These are phyloP conservation scores for Cadophora luteo-olivacea DNA, from an alignment of 2,329 filamentous ascomycete species.

Conservation along the genomic window DNA sequence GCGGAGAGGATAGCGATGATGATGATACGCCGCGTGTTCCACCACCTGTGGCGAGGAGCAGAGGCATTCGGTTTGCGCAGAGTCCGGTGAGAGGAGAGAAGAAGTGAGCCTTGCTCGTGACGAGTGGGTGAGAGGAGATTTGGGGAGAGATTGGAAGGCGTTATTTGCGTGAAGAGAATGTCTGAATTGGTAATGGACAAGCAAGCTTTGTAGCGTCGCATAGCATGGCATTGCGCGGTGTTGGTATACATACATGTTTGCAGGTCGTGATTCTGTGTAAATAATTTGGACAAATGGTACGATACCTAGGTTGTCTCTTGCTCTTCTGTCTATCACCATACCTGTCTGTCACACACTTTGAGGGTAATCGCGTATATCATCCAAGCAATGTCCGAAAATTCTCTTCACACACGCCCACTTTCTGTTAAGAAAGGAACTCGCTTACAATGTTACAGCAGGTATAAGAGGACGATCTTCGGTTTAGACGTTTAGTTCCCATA, in stretches of 20 bases:
- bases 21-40: slow-evolving; percentile 43
- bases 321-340: too few relatives aligned
- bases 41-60: slow-evolving; percentile 36
- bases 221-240: neutral
- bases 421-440: too few relatives aligned
- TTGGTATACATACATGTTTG: slow-evolving; percentile 1
- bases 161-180: neutral
- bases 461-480: too few relatives aligned
- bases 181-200: neutral
- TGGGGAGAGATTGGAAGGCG: too few relatives aligned
- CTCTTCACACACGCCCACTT: too few relatives aligned
- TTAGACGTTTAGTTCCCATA: too few relatives aligned
- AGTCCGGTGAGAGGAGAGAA: slow-evolving; percentile 42
- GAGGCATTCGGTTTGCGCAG: slow-evolving; percentile 45
- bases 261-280: neutral
- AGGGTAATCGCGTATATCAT: too few relatives aligned
- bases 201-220: slow-evolving; percentile 1
- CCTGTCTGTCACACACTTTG: too few relatives aligned
- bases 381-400: too few relatives aligned
- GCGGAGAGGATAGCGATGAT: slow-evolving; percentile 39
- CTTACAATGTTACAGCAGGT: too few relatives aligned
- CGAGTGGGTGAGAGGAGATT: too few relatives aligned
- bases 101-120: slow-evolving; percentile 2
- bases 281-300: neutral
- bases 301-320: neutral